Evolutionary conservation across 352 stramenopile genomes (phyloP), one percentile per base, ranked within the genome.

Genomic region (Peronosclerospora sorghi): DNA sequence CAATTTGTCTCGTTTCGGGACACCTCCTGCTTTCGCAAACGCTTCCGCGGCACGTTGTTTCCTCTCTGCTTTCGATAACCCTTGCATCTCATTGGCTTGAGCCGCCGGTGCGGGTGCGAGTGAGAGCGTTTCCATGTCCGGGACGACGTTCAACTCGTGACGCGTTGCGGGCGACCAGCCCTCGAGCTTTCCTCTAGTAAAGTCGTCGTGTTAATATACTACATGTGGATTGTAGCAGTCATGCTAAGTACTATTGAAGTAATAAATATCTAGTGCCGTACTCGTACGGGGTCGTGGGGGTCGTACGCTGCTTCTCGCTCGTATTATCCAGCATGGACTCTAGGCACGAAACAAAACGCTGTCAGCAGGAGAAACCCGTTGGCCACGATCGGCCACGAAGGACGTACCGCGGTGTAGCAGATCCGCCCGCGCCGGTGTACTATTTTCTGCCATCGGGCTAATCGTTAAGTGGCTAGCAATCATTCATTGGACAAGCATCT

Each of bases 1-100:
- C 20, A 96, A 54, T 61, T 97, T 96, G 39, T 82, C 74, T 12
- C 71, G 59, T 55, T 83, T 83, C 13, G 68, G 50, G 6, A 57
- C 49, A 8, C 45, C 61, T 7, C 65, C 65, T 10, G 55, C 37
- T 34, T 72, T 76, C 7, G 74, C 64, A 39, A 86, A 86, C 18
- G 64, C 69, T 37, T 83, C 74, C 13, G 70, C 71, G 19, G 74
- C 73, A 57, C 80, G 52, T 39, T 81, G 79, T 64, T 85, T 85
- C 52, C 69, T 67, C 47, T 85, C 73, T 0, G 67, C 73, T 43
- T 85, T 85, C 24, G 51, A 71, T 5, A 83, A 34, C 39, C 67
- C 54, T 51, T 84, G 80, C 35, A 51, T 45, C 1, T 36, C 32
- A 6, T 9, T 41, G 19, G 51, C 30, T 9, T 18, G 27, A 28